Conservation (phyloP, 2,329 filamentous ascomycete species). For the Niveomyces coronatus region DNA sequence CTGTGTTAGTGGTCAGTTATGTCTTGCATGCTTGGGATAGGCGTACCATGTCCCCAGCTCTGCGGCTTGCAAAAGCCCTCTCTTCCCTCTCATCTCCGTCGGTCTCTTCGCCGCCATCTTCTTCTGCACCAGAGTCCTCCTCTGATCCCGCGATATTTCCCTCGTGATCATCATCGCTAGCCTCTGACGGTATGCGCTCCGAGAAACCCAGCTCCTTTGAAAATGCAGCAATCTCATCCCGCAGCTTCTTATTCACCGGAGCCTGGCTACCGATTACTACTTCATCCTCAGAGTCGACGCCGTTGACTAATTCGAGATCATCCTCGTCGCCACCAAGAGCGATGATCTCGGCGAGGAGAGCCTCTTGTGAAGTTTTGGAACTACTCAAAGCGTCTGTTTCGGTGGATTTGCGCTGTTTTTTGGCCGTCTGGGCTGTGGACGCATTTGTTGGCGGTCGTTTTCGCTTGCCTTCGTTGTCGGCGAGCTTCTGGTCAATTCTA, state of each 20-base stretch:
- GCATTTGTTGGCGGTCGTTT: conserved; percentile 30
- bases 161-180: conserved; percentile 27
- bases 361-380: conserved; percentile 21
- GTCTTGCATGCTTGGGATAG: conserved; percentile 5
- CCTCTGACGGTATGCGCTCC: conserved; percentile 23
- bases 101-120: conserved; percentile 21
- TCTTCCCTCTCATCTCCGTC: conserved; percentile 19
- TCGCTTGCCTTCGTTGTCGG: conserved; percentile 31
- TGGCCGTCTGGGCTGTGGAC: conserved; percentile 23
- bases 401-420: conserved; percentile 27
- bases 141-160: conserved; percentile 20
- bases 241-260: conserved; percentile 31
- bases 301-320: conserved; percentile 51
- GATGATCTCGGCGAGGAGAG: conserved; percentile 51
- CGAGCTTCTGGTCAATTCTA: conserved; percentile 45
- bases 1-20: conserved; percentile 25
- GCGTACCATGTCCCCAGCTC: conserved; percentile 27
- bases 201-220: conserved; percentile 30
- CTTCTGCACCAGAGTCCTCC: conserved; percentile 20
- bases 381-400: conserved; percentile 15
- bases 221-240: conserved; percentile 26
- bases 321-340: conserved; percentile 56
- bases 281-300: conserved; percentile 32
- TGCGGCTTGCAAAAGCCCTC: conserved; percentile 22
- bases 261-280: conserved; percentile 21